These are phyloP conservation scores for Colletotrichum tropicicola DNA, from an alignment of 2,329 filamentous ascomycete species.

Conservation along the genomic window DNA sequence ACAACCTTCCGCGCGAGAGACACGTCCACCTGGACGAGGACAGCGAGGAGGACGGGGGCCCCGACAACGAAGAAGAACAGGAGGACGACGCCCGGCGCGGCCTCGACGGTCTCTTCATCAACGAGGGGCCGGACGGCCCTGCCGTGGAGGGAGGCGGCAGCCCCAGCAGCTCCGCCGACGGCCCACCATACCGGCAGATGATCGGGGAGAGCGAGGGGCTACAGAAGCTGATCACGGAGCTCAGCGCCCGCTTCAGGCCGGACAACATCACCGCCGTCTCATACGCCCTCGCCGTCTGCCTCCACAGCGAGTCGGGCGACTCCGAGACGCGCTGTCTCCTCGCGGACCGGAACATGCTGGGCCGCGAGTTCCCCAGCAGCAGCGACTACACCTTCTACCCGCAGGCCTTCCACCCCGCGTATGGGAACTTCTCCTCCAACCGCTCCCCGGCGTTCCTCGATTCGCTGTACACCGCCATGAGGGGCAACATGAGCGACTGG, in stretches of 20 bases:
- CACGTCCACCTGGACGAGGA: neutral
- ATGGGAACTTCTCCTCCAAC: conserved; percentile 6
- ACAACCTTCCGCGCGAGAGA: neutral
- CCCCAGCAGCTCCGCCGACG: conserved; percentile 17
- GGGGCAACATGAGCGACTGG: neutral
- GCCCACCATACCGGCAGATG: conserved; percentile 31
- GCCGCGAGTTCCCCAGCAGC: neutral
- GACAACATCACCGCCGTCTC: neutral
- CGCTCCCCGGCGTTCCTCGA: neutral
- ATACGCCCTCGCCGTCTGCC: neutral
- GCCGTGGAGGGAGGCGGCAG: neutral
- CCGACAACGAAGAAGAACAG: conserved; percentile 13
- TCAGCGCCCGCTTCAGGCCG: neutral
- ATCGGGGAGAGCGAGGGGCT: conserved; percentile 30
- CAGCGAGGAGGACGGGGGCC: neutral
- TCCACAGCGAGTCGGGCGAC: neutral
- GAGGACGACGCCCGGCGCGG: conserved; percentile 33
- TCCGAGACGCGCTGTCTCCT: neutral
- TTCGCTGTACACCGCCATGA: neutral
- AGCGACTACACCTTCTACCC: conserved; percentile 15
- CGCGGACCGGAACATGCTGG: neutral
- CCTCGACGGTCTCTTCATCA: too few species aligned
- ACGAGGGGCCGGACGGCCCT: too few species aligned
- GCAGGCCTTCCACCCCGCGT: conserved; percentile 2
- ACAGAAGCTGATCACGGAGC: neutral